Evolutionary conservation across 208 protist genomes (phyloP).

Genomic region (Leishmania martiniquensis): DNA sequence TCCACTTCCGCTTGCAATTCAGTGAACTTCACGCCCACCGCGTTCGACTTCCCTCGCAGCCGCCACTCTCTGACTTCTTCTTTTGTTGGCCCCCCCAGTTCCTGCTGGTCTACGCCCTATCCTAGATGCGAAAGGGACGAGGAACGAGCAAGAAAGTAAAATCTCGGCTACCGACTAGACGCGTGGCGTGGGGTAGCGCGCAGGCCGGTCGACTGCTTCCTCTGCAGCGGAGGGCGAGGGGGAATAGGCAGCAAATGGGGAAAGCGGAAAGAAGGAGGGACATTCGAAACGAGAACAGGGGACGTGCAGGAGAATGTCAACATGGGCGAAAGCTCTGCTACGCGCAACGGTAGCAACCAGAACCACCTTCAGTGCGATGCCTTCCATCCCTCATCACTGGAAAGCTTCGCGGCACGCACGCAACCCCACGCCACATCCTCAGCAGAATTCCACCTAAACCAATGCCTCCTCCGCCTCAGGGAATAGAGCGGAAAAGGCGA

Average conservation of each 20-base stretch:
- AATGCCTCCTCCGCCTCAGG: too few species aligned
- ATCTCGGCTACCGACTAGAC: neutral
- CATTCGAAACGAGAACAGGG: neutral
- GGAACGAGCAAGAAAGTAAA: neutral
- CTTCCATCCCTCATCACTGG: too few species aligned
- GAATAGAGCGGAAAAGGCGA: too few species aligned
- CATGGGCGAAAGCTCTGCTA: too few species aligned
- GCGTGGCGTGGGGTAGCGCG: neutral
- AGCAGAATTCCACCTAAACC: too few species aligned
- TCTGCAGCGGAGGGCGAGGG: too few species aligned
- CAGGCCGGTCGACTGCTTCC: neutral
- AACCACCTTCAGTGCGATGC: too few species aligned
- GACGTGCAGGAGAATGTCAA: too few species aligned
- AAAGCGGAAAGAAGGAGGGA: neutral
- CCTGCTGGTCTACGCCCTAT: neutral
- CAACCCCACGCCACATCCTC: too few species aligned
- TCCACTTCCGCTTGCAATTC: neutral
- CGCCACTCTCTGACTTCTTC: neutral
- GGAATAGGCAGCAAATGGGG: neutral
- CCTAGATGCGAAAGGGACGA: neutral
- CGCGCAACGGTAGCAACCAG: too few species aligned
- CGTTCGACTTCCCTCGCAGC: neutral
- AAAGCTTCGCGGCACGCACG: too few species aligned
- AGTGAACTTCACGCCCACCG: neutral
- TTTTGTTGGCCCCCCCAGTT: too few species aligned